Evolutionary conservation across 352 stramenopile genomes (phyloP), one percentile per base, ranked within the genome.

Genomic region (Phytophthora citricola): DNA sequence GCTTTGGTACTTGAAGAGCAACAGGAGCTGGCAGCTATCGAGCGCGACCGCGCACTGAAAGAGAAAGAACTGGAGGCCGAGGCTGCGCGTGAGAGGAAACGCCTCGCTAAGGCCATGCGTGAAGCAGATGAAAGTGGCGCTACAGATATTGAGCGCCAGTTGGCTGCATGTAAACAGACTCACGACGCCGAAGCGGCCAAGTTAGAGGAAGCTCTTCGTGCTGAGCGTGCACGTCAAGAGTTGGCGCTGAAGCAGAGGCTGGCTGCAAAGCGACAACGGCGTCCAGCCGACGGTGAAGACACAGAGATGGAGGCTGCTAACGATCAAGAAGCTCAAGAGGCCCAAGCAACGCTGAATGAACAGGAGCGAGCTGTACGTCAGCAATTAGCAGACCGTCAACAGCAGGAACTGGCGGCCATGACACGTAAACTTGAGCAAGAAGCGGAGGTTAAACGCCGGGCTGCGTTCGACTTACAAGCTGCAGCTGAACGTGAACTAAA

Each of bases 241-340:
- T 53, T 78, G 15, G 65, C 61, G 56, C 43, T 88, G 7, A 75
- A 79, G 46, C 66, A 79, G 41, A 71, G 75, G 8, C 53, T 88
- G 11, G 47, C 55, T 6, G 71, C 77, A 27, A 85, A 78, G 17
- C 51, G 66, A 5, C 58, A 69, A 27, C 52, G 65, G 8, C 58
- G 55, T n/a, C 54, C 38, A 24, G 32, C 24, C 14, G 36, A 40
- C 14, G 41, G 31, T 20, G 22, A n/a, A 50, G 47, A 2, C 15
- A 32, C 27, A 20, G 29, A 48, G 5, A 36, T 14, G 32, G 39
- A 69, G 9, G 2, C 12, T 46, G 20, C 44, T 58, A 26, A 32
- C 0, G 58, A 69, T 3, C 27, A 64, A 52, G 51, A 65, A 24
- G 36, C 22, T 39, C 22, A 66, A 56, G 9, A 6, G 22, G 32